Conservation (phyloP, 352 stramenopile genomes). For the Globisporangium ultimum region DNA sequence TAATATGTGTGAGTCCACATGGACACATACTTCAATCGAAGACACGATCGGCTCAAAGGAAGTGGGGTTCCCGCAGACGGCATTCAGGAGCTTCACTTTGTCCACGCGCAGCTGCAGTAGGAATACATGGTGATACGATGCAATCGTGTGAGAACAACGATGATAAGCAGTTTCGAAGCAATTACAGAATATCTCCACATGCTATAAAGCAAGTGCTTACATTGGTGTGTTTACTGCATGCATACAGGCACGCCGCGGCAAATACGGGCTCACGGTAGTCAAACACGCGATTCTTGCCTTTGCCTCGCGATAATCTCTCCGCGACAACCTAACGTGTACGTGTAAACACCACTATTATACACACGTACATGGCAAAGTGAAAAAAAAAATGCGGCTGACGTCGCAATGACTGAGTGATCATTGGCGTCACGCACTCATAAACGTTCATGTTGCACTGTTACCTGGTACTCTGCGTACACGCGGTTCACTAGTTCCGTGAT, state of each 20-base stretch:
- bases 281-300: constrained; percentile 21
- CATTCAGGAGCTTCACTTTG: constrained; percentile 47
- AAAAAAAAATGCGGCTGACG: too few relatives aligned
- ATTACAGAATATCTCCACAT: neutral
- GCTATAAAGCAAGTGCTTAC: constrained; percentile 12
- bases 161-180: neutral
- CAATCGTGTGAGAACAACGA: neutral
- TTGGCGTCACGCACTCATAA: too few relatives aligned
- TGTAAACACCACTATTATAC: neutral
- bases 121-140: constrained; percentile 2
- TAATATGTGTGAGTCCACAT: neutral
- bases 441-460: neutral
- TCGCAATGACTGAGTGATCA: too few relatives aligned
- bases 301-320: constrained; percentile 20
- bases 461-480: constrained; percentile 58
- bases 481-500: constrained; percentile 60
- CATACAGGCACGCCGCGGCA: constrained; percentile 60
- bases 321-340: constrained; percentile 18
- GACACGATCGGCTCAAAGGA: constrained; percentile 65
- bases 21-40: constrained; percentile 46
- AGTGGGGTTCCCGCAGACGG: constrained; percentile 55
- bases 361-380: too few relatives aligned
- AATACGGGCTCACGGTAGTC: constrained; percentile 54
- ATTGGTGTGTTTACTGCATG: constrained; percentile 62
- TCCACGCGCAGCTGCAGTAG: constrained; percentile 53